phyloP scores from a whole-genome alignment of 768 basidiomycete species.

The Imleria badia region DNA sequence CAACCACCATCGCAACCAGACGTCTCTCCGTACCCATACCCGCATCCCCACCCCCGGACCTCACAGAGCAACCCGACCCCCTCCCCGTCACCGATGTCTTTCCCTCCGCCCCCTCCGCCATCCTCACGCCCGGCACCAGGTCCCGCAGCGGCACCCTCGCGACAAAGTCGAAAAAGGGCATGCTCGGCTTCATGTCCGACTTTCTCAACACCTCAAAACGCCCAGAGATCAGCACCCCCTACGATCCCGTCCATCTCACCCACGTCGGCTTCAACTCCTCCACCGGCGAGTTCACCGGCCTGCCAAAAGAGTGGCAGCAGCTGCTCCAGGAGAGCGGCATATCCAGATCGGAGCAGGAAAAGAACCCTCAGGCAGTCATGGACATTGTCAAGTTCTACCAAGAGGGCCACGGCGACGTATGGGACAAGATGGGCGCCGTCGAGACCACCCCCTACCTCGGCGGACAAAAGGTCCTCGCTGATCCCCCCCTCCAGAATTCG shows the following conservation, averaged over 20 bases:
- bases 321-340: slow-evolving; percentile 94
- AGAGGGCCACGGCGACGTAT: slow-evolving; percentile 75
- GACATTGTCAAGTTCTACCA: slow-evolving; percentile 99
- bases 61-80: slow-evolving; percentile 20
- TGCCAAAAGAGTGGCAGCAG: slow-evolving; percentile 99
- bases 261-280: slow-evolving; percentile 99
- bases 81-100: slow-evolving; percentile 21
- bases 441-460: slow-evolving; percentile 27
- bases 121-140: slow-evolving; percentile 31
- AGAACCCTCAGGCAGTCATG: slow-evolving; percentile 96
- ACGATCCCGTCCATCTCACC: slow-evolving; percentile 98
- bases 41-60: slow-evolving; percentile 27
- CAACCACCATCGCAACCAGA: slow-evolving; percentile 43
- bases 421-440: slow-evolving; percentile 81
- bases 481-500: slow-evolving; percentile 54
- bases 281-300: slow-evolving; percentile 96
- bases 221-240: slow-evolving; percentile 94
- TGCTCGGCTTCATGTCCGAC: slow-evolving; percentile 64
- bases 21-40: slow-evolving; percentile 51
- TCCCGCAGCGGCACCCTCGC: slow-evolving; percentile 43
- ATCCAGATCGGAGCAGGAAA: slow-evolving; percentile 91
- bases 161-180: slow-evolving; percentile 58
- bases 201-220: slow-evolving; percentile 76
- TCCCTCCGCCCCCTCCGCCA: background rate
- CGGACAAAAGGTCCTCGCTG: slow-evolving; percentile 35